These are phyloP conservation scores for Penicillium frequentans DNA, from an alignment of 2,329 filamentous ascomycete genomes.

Conservation along the genomic window DNA sequence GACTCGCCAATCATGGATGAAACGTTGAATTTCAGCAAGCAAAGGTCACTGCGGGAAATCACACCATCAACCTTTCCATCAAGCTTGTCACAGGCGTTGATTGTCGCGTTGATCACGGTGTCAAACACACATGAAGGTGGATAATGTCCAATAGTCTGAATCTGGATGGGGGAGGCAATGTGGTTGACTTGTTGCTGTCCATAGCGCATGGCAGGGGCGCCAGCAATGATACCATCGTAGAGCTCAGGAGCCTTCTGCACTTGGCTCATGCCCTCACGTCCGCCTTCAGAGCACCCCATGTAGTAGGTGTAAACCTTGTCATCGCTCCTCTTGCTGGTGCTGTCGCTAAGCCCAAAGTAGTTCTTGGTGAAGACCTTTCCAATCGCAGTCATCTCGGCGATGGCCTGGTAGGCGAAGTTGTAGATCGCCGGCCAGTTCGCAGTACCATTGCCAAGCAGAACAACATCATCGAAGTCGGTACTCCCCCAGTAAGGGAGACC, in stretches of 20 bases:
- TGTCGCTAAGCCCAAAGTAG: constrained; percentile 36
- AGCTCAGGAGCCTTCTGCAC: constrained; percentile 52
- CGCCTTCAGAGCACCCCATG: constrained; percentile 57
- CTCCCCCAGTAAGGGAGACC: constrained; percentile 40
- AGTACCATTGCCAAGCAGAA: constrained; percentile 49
- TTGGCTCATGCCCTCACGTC: constrained; percentile 53
- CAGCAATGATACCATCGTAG: constrained; percentile 49
- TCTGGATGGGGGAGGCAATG: constrained; percentile 38
- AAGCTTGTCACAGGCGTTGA: constrained; percentile 55
- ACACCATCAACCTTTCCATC: constrained; percentile 58
- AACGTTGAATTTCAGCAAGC: constrained; percentile 49
- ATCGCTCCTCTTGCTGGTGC: constrained; percentile 47
- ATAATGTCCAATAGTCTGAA: constrained; percentile 44
- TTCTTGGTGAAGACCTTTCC: constrained; percentile 46
- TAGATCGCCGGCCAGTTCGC: constrained; percentile 33
- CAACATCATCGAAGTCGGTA: constrained; percentile 36
- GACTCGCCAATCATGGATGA: constrained; percentile 47
- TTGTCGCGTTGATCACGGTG: constrained; percentile 52
- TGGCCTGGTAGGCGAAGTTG: constrained; percentile 47
- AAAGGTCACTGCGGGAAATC: constrained; percentile 52
- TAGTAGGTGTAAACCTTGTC: constrained; percentile 52
- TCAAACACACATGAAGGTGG: constrained; percentile 38
- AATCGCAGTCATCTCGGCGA: constrained; percentile 52
- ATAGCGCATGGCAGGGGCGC: constrained; percentile 51
- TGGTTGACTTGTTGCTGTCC: constrained; percentile 48